These are phyloP conservation scores for Paraphoma chrysanthemicola DNA, from an alignment of 2,329 filamentous ascomycete species.

Conservation along the genomic window DNA sequence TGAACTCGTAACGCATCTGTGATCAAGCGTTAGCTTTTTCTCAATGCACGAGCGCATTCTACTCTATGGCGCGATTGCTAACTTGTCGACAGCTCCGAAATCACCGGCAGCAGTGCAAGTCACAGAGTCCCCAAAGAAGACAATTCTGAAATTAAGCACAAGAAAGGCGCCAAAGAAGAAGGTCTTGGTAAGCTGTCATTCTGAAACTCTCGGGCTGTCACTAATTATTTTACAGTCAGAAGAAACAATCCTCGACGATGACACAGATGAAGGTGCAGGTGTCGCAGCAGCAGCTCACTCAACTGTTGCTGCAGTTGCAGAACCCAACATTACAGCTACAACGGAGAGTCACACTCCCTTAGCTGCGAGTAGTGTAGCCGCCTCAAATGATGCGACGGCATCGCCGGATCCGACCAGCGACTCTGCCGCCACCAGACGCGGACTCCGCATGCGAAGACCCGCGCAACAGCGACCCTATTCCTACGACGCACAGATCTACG, in stretches of 20 bases:
- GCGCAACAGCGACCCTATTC: slow-evolving; percentile 46
- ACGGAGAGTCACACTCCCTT: slow-evolving; percentile 5
- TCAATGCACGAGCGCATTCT: too few relatives aligned
- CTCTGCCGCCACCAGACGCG: slow-evolving; percentile 33
- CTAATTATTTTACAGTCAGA: slow-evolving; percentile 26
- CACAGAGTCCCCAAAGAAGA: slow-evolving; percentile 27
- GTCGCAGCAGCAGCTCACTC: slow-evolving; percentile 8
- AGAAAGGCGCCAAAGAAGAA: slow-evolving; percentile 32
- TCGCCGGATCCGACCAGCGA: slow-evolving; percentile 28
- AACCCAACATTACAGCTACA: slow-evolving; percentile 8
- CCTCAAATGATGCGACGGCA: slow-evolving; percentile 14
- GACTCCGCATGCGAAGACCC: slow-evolving; percentile 41
- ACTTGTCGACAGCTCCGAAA: slow-evolving; percentile 18
- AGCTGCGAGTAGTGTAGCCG: slow-evolving; percentile 1
- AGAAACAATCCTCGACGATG: slow-evolving; percentile 16
- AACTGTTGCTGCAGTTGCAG: slow-evolving; percentile 1
- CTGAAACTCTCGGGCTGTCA: slow-evolving; percentile 4
- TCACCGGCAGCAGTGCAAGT: slow-evolving; percentile 8
- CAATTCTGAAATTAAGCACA: slow-evolving; percentile 27
- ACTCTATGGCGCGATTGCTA: neutral
- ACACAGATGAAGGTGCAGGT: slow-evolving; percentile 12
- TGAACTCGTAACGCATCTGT: too few relatives aligned
- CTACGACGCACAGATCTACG: slow-evolving; percentile 41
- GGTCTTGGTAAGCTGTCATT: slow-evolving; percentile 21
- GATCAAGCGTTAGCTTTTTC: too few relatives aligned